Conservation (phyloP, 192 early-diverging fungal species). For the Gigaspora rosea region DNA sequence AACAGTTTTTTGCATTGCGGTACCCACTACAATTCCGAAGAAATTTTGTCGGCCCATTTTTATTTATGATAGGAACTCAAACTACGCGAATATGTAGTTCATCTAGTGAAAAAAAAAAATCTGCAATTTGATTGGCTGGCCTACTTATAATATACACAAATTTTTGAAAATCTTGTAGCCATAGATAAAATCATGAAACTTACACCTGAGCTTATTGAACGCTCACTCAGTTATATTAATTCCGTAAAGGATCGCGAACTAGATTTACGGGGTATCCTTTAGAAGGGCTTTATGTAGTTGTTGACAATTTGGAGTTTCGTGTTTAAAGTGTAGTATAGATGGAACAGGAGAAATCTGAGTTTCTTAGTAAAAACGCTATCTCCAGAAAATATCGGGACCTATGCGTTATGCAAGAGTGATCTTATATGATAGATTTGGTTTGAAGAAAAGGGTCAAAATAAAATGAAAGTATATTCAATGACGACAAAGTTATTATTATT, state of each 20-base stretch:
- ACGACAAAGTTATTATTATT: too few species aligned
- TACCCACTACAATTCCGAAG: constrained; percentile 85
- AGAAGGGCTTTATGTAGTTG: constrained; percentile 5
- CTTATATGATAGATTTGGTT: background rate
- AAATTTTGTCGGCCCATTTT: constrained; percentile 71
- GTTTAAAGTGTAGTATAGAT: background rate
- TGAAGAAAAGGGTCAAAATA: too few species aligned
- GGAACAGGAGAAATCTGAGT: background rate
- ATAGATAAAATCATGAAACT: constrained; percentile 60
- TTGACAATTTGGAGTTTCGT: background rate
- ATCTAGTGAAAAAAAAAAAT: too few species aligned
- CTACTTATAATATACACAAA: too few species aligned
- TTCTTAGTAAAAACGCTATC: background rate
- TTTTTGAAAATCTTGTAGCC: too few species aligned
- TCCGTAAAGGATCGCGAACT: constrained; percentile 89
- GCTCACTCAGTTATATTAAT: constrained; percentile 76
- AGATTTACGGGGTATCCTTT: constrained; percentile 75
- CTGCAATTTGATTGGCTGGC: too few species aligned
- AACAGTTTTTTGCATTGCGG: constrained; percentile 87
- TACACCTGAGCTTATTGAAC: constrained; percentile 70
- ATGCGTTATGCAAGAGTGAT: background rate
- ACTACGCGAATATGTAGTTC: too few species aligned
- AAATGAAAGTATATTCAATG: too few species aligned
- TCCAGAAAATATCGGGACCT: background rate
- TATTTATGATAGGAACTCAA: too few species aligned